Conservation (phyloP, 192 early-diverging fungal species). For the Phycomyces blakesleeanus region DNA sequence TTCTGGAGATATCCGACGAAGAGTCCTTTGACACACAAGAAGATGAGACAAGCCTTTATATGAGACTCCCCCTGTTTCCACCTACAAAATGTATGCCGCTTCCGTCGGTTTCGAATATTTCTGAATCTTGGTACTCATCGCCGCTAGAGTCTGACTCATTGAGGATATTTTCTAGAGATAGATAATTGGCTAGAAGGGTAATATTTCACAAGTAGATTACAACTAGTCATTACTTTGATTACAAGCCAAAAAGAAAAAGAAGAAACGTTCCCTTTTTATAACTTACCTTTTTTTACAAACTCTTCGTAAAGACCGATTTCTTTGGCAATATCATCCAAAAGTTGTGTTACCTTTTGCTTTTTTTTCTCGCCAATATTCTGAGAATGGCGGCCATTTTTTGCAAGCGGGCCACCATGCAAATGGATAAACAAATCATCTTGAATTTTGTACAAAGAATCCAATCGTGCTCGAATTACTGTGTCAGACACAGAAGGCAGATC, state of each 20-base stretch:
- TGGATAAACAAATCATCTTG: conserved; percentile 59
- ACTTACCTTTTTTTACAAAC: conserved; percentile 59
- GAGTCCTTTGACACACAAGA: conserved; percentile 18
- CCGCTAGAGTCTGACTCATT: conserved; percentile 51
- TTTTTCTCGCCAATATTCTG: conserved; percentile 27
- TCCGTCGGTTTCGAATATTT: conserved; percentile 46
- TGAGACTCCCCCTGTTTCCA: conserved; percentile 8
- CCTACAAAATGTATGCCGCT: conserved; percentile 38
- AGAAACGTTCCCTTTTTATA: no score
- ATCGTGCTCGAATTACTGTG: conserved; percentile 44
- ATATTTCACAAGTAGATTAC: no score
- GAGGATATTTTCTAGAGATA: conserved; percentile 54
- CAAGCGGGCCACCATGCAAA: conserved; percentile 55
- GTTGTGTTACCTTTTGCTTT: conserved; percentile 41
- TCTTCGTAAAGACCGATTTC: conserved; percentile 60
- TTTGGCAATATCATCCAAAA: conserved; percentile 48
- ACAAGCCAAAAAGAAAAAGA: no score
- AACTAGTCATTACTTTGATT: no score
- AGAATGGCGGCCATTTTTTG: conserved; percentile 7
- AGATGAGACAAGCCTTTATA: not conserved
- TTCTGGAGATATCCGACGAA: conserved; percentile 30
- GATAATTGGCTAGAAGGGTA: conserved; percentile 41
- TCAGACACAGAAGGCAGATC: conserved; percentile 53
- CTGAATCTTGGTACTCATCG: conserved; percentile 43
- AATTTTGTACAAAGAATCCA: conserved; percentile 50